A percentile compares a stretch with the other conserved stretches of the same genome.
These are phyloP conservation scores for Kuraishia piskuri DNA, from an alignment of 805 yeast species.

Conservation along the genomic window DNA sequence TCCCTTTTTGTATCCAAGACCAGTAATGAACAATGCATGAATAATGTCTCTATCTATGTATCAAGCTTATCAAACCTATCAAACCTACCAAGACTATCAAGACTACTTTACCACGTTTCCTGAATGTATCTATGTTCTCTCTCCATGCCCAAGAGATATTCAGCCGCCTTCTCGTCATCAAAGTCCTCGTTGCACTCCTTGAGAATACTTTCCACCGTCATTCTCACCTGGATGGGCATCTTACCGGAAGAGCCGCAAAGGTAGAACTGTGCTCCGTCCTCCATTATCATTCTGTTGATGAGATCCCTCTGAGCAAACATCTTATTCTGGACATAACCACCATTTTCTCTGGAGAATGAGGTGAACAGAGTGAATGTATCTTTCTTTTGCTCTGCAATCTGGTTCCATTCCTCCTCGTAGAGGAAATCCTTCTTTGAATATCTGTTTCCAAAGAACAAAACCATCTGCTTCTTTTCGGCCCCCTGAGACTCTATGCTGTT, in stretches of 20 bases:
- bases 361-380: slow-evolving; percentile 31
- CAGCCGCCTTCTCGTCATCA: slow-evolving; percentile 36
- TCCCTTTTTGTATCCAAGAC: neutral
- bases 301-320: slow-evolving; percentile 41
- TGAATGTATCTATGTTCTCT: slow-evolving; percentile 61
- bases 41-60: neutral
- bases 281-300: slow-evolving; percentile 44
- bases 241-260: slow-evolving; percentile 91
- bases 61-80: neutral
- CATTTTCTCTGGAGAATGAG: slow-evolving; percentile 40
- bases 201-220: slow-evolving; percentile 64
- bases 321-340: slow-evolving; percentile 73
- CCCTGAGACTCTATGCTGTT: neutral
- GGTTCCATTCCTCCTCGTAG: slow-evolving; percentile 47
- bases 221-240: slow-evolving; percentile 85
- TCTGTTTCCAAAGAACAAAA: slow-evolving; percentile 73
- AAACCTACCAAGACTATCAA: neutral
- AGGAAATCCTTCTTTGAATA: slow-evolving; percentile 56
- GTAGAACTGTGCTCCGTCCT: slow-evolving; percentile 54
- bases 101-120: slow-evolving; percentile 67
- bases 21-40: neutral
- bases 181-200: slow-evolving; percentile 32
- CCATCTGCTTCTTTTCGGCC: slow-evolving; percentile 23
- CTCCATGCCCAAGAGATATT: slow-evolving; percentile 53
- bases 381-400: slow-evolving; percentile 15